These are phyloP conservation scores for Candida frijolesensis DNA, from an alignment of 1,139 yeast species.

Conservation along the genomic window DNA sequence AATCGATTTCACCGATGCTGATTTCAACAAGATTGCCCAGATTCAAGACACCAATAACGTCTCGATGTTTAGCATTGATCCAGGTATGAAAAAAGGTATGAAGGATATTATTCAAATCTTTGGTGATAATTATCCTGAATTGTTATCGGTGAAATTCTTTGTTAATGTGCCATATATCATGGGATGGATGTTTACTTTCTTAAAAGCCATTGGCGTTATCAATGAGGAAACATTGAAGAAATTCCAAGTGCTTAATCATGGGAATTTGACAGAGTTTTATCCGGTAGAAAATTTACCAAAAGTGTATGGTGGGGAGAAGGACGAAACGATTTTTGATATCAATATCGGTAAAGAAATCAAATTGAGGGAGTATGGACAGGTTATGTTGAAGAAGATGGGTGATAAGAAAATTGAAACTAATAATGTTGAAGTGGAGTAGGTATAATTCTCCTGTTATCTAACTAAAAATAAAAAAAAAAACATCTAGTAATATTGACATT, in stretches of 20 bases:
- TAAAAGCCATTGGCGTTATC: conserved; percentile 55
- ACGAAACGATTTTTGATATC: conserved; percentile 25
- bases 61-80: conserved; percentile 72
- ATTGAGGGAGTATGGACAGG: conserved; percentile 28
- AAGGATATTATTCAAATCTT: conserved; percentile 68
- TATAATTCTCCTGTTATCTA: not conserved
- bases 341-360: conserved; percentile 23
- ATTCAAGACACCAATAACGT: conserved; percentile 85
- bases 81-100: conserved; percentile 69
- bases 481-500: not conserved
- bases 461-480: not conserved
- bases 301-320: conserved; percentile 53
- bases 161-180: conserved; percentile 76
- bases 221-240: conserved; percentile 71
- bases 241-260: conserved; percentile 67
- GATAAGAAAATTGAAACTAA: conserved; percentile 19
- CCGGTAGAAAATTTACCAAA: conserved; percentile 55
- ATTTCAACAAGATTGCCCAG: conserved; percentile 68
- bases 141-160: conserved; percentile 71
- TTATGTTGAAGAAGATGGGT: conserved; percentile 26
- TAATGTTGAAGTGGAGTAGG: conserved; percentile 19
- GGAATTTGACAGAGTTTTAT: conserved; percentile 56
- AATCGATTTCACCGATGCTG: conserved; percentile 54
- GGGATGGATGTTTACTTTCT: conserved; percentile 77
- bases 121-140: conserved; percentile 82